Evolutionary conservation across 2,329 filamentous ascomycete genomes (phyloP).

Genomic region (Pseudocercospora macadamiae): DNA sequence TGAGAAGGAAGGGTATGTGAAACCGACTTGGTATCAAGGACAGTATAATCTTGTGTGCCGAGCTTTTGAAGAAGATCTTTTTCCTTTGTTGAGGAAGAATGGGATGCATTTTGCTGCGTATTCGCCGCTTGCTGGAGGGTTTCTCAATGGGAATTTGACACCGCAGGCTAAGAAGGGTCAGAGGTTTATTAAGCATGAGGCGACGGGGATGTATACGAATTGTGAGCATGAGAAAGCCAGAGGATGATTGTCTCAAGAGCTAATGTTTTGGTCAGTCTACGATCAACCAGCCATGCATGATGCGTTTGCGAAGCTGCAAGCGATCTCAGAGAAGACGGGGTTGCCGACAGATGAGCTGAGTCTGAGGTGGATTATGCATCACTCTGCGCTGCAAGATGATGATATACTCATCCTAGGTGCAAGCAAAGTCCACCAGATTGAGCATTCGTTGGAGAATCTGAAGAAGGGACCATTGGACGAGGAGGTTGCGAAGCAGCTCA

Average conservation of each 20-base stretch:
- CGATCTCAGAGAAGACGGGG: not conserved
- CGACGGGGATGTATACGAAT: not conserved
- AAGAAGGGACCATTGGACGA: slow-evolving; percentile 29
- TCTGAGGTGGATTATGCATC: slow-evolving; percentile 49
- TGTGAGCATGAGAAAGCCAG: not conserved
- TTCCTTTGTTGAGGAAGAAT: slow-evolving; percentile 6
- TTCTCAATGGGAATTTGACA: slow-evolving; percentile 8
- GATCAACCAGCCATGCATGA: slow-evolving; percentile 9
- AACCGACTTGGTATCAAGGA: slow-evolving; percentile 16
- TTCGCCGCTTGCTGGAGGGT: slow-evolving; percentile 13
- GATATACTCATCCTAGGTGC: slow-evolving; percentile 44
- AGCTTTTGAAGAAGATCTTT: slow-evolving; percentile 4
- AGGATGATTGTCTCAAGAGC: slow-evolving; percentile 21
- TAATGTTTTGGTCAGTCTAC: slow-evolving; percentile 33
- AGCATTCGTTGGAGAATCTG: slow-evolving; percentile 1
- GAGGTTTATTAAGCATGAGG: not conserved
- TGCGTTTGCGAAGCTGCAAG: slow-evolving; percentile 3
- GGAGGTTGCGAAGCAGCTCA: slow-evolving; percentile 23
- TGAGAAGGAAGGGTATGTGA: slow-evolving; percentile 12
- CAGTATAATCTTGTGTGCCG: slow-evolving; percentile 14
- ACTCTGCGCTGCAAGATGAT: slow-evolving; percentile 40
- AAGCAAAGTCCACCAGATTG: slow-evolving; percentile 27
- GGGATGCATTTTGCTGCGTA: slow-evolving; percentile 11
- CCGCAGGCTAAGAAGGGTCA: not conserved
- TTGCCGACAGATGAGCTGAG: slow-evolving; percentile 32